Conservation (phyloP, 768 basidiomycete species). For the Leccinum barrowsii region DNA sequence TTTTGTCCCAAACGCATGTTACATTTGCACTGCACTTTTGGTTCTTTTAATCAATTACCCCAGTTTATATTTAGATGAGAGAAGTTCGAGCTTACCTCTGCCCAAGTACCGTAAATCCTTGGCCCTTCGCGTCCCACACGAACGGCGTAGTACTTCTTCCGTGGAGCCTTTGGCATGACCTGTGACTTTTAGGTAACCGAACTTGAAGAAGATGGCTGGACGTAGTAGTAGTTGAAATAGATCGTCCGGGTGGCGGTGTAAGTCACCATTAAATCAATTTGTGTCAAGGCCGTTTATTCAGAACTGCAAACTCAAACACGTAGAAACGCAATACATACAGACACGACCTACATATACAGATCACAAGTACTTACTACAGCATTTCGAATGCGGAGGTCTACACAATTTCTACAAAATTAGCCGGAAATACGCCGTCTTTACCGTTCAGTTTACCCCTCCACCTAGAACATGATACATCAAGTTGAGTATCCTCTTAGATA, state of each 20-base stretch:
- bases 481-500: not conserved
- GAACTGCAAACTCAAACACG: not conserved
- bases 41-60: not conserved
- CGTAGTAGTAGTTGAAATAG: not conserved
- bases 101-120: slow-evolving; percentile 56
- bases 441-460: slow-evolving; percentile 71
- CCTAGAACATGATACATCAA: slow-evolving; percentile 36
- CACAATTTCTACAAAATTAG: slow-evolving; percentile 76
- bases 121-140: slow-evolving; percentile 54
- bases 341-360: slow-evolving; percentile 1
- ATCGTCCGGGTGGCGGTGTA: no score
- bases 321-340: not conserved
- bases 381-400: slow-evolving; percentile 13
- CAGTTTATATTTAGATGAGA: not conserved
- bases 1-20: not conserved
- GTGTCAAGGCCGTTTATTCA: no score
- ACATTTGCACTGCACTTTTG: slow-evolving; percentile 49
- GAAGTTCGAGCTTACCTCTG: slow-evolving; percentile 42
- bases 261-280: not conserved
- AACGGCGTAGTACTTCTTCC: slow-evolving; percentile 60
- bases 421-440: slow-evolving; percentile 70
- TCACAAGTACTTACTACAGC: not conserved
- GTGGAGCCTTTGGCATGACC: slow-evolving; percentile 28
- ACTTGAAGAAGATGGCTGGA: not conserved
- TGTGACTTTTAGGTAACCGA: not conserved